Percentiles rank a stretch among this genome's conserved stretches.
Conservation (phyloP, 2,329 filamentous ascomycete species). For the Periconia digitata region DNA sequence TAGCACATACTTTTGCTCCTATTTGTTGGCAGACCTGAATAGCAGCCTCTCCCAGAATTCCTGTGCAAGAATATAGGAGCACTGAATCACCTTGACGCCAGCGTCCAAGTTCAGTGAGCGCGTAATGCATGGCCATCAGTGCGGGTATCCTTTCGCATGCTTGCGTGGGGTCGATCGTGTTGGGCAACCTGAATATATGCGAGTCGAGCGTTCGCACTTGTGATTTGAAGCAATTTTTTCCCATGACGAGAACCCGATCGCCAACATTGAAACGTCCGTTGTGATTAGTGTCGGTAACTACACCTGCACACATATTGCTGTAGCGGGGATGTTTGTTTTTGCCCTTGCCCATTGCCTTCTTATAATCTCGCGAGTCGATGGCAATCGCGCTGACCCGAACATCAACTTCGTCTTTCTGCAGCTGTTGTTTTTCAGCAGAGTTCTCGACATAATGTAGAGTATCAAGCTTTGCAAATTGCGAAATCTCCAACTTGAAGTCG, state of each 20-base stretch:
- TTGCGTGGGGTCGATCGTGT: background rate
- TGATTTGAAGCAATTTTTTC: constrained; percentile 9
- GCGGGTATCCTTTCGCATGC: constrained; percentile 4
- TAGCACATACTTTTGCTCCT: constrained; percentile 18
- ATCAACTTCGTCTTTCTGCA: constrained; percentile 6
- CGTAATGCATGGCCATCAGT: constrained; percentile 4
- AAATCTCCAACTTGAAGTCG: background rate
- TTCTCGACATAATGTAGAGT: background rate
- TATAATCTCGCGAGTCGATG: constrained; percentile 9
- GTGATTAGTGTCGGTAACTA: constrained; percentile 4
- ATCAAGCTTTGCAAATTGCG: background rate
- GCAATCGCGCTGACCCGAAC: constrained; percentile 7
- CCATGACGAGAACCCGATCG: constrained; percentile 16
- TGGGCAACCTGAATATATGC: background rate
- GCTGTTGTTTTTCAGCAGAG: background rate
- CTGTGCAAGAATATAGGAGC: constrained; percentile 22
- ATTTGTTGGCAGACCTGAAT: constrained; percentile 13
- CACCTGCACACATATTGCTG: constrained; percentile 7
- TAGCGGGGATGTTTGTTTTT: background rate
- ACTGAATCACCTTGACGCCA: constrained; percentile 28
- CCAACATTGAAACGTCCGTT: constrained; percentile 1
- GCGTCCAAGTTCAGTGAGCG: constrained; percentile 20
- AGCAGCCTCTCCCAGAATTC: constrained; percentile 18
- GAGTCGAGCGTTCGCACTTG: background rate
- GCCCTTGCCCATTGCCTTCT: background rate